These are phyloP conservation scores for Paulownia fortunei DNA, from an alignment of 257 asterid genomes.

Conservation along the genomic window DNA sequence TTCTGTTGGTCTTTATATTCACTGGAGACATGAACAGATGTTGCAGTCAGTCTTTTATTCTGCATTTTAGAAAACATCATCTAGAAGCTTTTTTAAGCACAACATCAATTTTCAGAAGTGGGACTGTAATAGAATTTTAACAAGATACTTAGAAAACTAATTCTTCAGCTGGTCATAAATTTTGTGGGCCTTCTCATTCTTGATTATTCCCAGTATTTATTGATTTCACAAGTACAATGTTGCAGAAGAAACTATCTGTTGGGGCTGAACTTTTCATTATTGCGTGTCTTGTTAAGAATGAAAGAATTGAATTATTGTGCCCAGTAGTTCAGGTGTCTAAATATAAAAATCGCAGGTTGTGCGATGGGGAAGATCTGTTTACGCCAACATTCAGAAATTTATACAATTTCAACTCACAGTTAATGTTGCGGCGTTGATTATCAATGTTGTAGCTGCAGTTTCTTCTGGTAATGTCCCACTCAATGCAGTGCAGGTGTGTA, in stretches of 20 bases:
- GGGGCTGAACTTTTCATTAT: neutral
- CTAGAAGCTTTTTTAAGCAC: neutral
- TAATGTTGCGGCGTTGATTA: conserved; percentile 88
- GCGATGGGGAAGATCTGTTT: conserved; percentile 98
- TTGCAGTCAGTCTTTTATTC: neutral
- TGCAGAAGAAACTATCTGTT: neutral
- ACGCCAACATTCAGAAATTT: conserved; percentile 95
- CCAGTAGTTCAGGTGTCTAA: conserved; percentile 23
- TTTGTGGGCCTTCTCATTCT: neutral
- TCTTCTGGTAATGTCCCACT: conserved; percentile 92
- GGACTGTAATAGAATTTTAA: neutral
- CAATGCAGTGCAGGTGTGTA: conserved; percentile 90
- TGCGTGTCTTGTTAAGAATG: neutral
- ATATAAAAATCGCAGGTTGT: conserved; percentile 67
- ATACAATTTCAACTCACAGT: conserved; percentile 97
- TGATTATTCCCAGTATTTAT: neutral
- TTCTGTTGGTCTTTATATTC: neutral
- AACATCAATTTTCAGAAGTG: neutral
- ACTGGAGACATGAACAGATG: neutral
- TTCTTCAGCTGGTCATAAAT: neutral
- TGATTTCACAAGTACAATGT: neutral
- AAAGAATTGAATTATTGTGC: neutral
- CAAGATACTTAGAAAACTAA: neutral
- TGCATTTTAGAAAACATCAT: neutral
- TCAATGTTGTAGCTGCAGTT: conserved; percentile 93